A percentile compares a stretch with the other conserved stretches of the same genome.
Conservation (phyloP, 352 stramenopile genomes). For the Phytophthora ramorum region DNA sequence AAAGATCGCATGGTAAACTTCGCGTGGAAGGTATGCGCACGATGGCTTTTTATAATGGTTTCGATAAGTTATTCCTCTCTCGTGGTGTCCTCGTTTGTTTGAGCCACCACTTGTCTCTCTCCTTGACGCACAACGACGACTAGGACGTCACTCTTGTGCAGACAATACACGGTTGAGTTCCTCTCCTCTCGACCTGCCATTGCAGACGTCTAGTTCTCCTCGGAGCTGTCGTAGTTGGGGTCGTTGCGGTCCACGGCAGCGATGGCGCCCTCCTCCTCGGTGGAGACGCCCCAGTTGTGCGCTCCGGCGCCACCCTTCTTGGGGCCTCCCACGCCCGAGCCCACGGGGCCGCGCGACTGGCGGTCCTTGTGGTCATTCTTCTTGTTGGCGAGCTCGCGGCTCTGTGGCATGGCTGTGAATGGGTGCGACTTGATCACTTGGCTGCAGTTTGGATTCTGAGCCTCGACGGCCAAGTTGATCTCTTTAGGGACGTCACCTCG, state of each 20-base stretch:
- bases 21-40: slow-evolving; percentile 1
- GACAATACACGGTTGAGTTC: not conserved
- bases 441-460: slow-evolving; percentile 33
- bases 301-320: slow-evolving; percentile 87
- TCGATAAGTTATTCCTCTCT: slow-evolving; percentile 31
- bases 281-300: slow-evolving; percentile 82
- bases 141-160: too few species aligned
- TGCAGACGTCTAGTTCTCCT: slow-evolving; percentile 36
- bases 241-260: slow-evolving; percentile 70
- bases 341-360: slow-evolving; percentile 70
- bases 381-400: slow-evolving; percentile 83
- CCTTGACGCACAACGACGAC: slow-evolving; percentile 2
- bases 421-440: slow-evolving; percentile 22
- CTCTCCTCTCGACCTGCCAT: not conserved
- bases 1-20: too few species aligned
- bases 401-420: slow-evolving; percentile 65
- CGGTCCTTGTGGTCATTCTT: slow-evolving; percentile 89
- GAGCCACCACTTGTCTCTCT: not conserved
- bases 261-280: slow-evolving; percentile 45
- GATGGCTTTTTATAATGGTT: slow-evolving; percentile 29
- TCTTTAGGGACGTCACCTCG: slow-evolving; percentile 10
- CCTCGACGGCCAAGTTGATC: not conserved
- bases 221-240: slow-evolving; percentile 78
- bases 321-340: slow-evolving; percentile 42
- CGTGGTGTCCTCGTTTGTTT: not conserved